A percentile compares a stretch with the other conserved stretches of the same genome.
These are phyloP conservation scores for Eremothecium sinecaudum DNA, from an alignment of 1,139 yeast species.

Conservation along the genomic window DNA sequence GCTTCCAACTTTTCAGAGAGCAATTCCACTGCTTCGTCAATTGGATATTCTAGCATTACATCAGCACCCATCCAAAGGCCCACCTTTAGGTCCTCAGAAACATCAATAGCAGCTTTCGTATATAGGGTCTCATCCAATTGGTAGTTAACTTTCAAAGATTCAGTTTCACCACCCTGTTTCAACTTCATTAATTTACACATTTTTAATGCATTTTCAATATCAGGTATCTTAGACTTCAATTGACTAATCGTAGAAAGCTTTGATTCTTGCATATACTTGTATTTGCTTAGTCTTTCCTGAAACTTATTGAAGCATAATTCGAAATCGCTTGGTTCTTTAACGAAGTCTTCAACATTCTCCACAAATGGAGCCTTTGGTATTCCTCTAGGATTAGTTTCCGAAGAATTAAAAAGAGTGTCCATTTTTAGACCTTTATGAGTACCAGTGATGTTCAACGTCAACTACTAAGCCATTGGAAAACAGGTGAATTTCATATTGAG, in stretches of 20 bases:
- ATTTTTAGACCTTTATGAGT: too few species aligned
- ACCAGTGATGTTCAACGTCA: too few species aligned
- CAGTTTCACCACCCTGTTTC: slow-evolving; percentile 34
- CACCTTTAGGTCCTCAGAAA: slow-evolving; percentile 47
- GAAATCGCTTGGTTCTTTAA: slow-evolving; percentile 62
- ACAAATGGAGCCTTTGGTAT: slow-evolving; percentile 96
- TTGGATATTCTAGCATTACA: slow-evolving; percentile 90
- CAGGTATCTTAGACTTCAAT: slow-evolving; percentile 73
- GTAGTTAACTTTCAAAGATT: slow-evolving; percentile 57
- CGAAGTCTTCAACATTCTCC: slow-evolving; percentile 67
- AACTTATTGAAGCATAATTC: slow-evolving; percentile 58
- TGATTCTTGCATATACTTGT: slow-evolving; percentile 80
- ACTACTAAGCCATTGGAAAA: too few species aligned
- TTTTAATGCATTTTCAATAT: slow-evolving; percentile 71
- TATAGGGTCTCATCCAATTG: slow-evolving; percentile 89
- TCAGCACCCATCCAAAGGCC: slow-evolving; percentile 95
- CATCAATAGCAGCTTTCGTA: slow-evolving; percentile 64
- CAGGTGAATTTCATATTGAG: too few species aligned
- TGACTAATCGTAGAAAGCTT: slow-evolving; percentile 61
- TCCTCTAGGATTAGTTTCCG: slow-evolving; percentile 69
- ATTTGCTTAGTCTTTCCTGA: slow-evolving; percentile 71
- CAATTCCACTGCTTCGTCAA: slow-evolving; percentile 74
- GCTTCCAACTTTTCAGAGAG: slow-evolving; percentile 52
- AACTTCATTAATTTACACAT: slow-evolving; percentile 53
- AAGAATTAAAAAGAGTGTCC: slow-evolving; percentile 28